These are phyloP conservation scores for Gaeumannomyces sp. DNA, from an alignment of 2,329 filamentous ascomycete genomes.

Conservation along the genomic window DNA sequence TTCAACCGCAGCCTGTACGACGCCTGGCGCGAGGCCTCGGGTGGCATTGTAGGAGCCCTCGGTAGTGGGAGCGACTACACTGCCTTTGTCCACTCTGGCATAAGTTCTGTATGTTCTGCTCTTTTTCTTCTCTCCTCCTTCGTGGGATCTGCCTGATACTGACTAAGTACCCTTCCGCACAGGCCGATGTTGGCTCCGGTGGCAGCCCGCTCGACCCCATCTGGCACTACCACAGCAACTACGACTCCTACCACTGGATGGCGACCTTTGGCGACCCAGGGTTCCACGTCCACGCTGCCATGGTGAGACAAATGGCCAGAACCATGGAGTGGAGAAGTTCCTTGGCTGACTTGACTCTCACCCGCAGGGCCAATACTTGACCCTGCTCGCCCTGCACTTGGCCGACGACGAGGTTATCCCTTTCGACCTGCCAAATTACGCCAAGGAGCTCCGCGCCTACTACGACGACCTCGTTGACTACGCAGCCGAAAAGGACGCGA, in stretches of 20 bases:
- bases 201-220: conserved; percentile 30
- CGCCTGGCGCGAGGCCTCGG: conserved; percentile 30
- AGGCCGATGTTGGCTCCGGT: conserved; percentile 51
- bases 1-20: conserved; percentile 35
- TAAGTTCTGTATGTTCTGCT: too few species aligned
- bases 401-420: conserved; percentile 31
- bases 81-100: conserved; percentile 56
- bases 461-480: conserved; percentile 30
- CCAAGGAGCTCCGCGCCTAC: conserved; percentile 31
- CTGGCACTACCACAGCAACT: conserved; percentile 78
- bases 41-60: conserved; percentile 41
- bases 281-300: conserved; percentile 53
- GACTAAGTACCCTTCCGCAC: too few species aligned
- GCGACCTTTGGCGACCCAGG: conserved; percentile 64
- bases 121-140: too few species aligned
- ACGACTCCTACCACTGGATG: conserved; percentile 84
- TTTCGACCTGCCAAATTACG: conserved; percentile 35
- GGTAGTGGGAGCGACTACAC: conserved; percentile 65
- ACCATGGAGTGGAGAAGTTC: too few species aligned
- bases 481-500: conserved; percentile 24
- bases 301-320: conserved; percentile 16
- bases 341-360: too few species aligned
- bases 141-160: too few species aligned
- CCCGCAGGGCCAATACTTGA: conserved; percentile 35
- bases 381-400: conserved; percentile 32